A percentile compares a stretch with the other conserved stretches of the same genome.
phyloP scores from a whole-genome alignment of 352 stramenopile genomes.

The Phytophthora kernoviae region DNA sequence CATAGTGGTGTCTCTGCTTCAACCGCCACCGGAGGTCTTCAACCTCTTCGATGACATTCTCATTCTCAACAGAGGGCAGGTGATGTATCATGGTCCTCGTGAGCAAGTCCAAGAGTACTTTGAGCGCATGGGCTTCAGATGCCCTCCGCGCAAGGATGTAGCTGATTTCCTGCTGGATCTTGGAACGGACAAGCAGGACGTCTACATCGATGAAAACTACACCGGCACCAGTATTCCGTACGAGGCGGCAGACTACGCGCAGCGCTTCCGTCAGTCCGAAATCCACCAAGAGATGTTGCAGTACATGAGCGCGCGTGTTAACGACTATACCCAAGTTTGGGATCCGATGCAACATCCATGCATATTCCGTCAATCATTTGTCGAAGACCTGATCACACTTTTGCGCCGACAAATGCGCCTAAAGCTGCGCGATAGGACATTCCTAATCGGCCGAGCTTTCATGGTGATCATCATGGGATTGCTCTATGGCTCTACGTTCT shows the following conservation, averaged over 20 bases:
- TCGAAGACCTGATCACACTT: conserved; percentile 35
- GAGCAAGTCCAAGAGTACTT: conserved; percentile 43
- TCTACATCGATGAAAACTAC: conserved; percentile 19
- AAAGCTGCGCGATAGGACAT: conserved; percentile 46
- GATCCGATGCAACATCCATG: conserved; percentile 13
- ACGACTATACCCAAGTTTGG: not conserved
- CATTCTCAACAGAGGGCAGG: conserved; percentile 81
- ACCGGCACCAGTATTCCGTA: conserved; percentile 16
- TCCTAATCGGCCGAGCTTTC: conserved; percentile 39
- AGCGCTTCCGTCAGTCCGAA: conserved; percentile 43
- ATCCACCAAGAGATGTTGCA: conserved; percentile 45
- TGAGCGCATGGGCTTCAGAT: conserved; percentile 38
- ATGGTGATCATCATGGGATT: conserved; percentile 61
- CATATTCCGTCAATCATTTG: conserved; percentile 43
- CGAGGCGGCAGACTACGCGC: conserved; percentile 37
- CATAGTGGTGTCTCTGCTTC: conserved; percentile 75
- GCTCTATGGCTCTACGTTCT: conserved; percentile 65
- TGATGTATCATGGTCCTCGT: conserved; percentile 75
- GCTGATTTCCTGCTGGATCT: conserved; percentile 53
- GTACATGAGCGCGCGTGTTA: conserved; percentile 31
- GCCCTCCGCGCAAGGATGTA: conserved; percentile 37
- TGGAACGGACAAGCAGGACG: conserved; percentile 42
- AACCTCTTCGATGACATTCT: conserved; percentile 94
- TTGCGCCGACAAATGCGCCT: conserved; percentile 63
- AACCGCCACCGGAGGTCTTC: conserved; percentile 93